Evolutionary conservation across 2,329 filamentous ascomycete genomes (phyloP), one percentile per base, ranked within the genome.

Genomic region (Harringtonia aguacate): DNA sequence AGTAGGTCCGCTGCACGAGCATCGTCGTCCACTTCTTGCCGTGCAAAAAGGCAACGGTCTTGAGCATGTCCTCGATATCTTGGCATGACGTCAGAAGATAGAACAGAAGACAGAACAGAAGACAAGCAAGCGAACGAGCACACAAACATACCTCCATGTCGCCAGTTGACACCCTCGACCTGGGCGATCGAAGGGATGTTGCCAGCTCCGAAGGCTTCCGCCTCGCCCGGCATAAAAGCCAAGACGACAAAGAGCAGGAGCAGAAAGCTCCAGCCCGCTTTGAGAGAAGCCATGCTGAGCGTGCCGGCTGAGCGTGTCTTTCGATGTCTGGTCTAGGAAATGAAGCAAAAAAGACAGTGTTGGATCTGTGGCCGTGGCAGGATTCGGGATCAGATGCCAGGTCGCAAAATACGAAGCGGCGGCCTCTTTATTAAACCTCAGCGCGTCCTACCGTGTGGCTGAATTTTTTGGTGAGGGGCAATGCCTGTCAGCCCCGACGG

Each of bases 21-120:
- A 85, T 80, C 14, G 79, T 79, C 2, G 83, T 85, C 86, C 86
- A 92, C 67, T 90, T 90, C 59, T 88, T 86, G 46, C 85, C 85
- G 50, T 82, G 74, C 46, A 90, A 72, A 55, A 86, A 89, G 27
- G 81, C 77, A 51, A 90, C 65, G 7, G 79, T 84, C 61, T 85
- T 83, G 55, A 92, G 77, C 65, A 86, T 79, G 61, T 90, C 86
- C 66, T 88, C 83, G 50, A 88, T 87, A 58, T 88, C 84, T 75
- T 45, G n/a, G n/a, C n/a, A 2, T 12, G 8, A 21, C 22, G 38
- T 27, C 14, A 17, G 12, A 13, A 30, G 14, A 15, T 14, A 18
- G n/a, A 6, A 10, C 24, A 1, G 27, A n/a, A 21, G 14, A 22
- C 8, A 15, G 27, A 17, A 30, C 20, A 4, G 13, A 4, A 24